Percentiles rank a stretch among this genome's conserved stretches.
Evolutionary conservation across 345 rosid species (phyloP).

Genomic region (Boechera stricta): DNA sequence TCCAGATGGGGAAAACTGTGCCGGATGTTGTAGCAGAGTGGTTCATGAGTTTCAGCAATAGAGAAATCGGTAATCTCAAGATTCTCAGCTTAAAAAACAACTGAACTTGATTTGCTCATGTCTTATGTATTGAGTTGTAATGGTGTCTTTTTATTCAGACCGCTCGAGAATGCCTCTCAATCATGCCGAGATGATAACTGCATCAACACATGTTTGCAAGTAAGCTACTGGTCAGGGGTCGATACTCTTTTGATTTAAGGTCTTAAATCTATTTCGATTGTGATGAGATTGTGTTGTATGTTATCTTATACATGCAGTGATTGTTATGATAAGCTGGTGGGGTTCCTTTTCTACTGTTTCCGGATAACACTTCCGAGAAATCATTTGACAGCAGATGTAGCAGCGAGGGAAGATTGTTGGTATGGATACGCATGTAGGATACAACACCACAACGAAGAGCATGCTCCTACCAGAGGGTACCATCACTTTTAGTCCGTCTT

Average conservation of each 20-base stretch:
- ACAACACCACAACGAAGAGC: constrained; percentile 86
- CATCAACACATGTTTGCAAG: constrained; percentile 82
- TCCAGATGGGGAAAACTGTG: too few relatives aligned
- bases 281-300: background rate
- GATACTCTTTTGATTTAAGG: background rate
- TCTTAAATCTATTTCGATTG: background rate
- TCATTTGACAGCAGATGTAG: constrained; percentile 62
- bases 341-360: constrained; percentile 87
- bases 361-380: constrained; percentile 62
- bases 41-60: constrained; percentile 61
- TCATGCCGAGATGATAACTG: constrained; percentile 75
- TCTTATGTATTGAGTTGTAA: background rate
- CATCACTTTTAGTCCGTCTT: constrained; percentile 21
- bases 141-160: constrained; percentile 51
- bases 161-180: constrained; percentile 76
- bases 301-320: constrained; percentile 52
- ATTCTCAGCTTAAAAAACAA: background rate
- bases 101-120: constrained; percentile 12
- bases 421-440: constrained; percentile 86
- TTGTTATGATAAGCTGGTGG: constrained; percentile 76
- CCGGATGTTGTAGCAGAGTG: constrained; percentile 68
- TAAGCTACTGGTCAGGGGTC: constrained; percentile 42
- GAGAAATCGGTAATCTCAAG: constrained; percentile 68
- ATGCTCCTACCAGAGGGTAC: constrained; percentile 80
- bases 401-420: constrained; percentile 81